Base-by-base conservation (phyloP, 2,329 filamentous ascomycete genomes). In the Aureobasidium namibiae region DNA sequence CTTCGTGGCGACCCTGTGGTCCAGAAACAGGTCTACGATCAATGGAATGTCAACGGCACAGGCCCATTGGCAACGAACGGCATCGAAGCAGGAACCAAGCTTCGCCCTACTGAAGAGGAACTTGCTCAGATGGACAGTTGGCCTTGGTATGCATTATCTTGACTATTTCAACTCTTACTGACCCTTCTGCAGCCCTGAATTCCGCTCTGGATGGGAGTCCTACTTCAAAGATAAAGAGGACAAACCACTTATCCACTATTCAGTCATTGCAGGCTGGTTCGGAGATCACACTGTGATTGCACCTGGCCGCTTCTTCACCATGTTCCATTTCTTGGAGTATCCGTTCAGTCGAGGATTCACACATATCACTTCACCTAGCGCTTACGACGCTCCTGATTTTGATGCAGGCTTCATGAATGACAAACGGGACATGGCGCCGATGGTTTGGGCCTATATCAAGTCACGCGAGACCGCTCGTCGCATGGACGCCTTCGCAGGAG, bases 191-290 rank as follows among this genome's bases (percentile, higher is more conserved):
- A 39, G 36, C 49, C 83, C 83, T 11, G 84, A 90, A 56, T 92
- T 92, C 76, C 80, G 80, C 46, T 80, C 82, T 7, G 87, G 88
- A 2, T 92, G 88, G 87, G 84, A 92, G 66, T 85, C 82, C 57
- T 92, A 92, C 75, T 92, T 92, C 73, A 88, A 90, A 76, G 74
- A 92, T 69, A 91, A 91, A 76, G 87, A 87, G 1, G 88, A 92
- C 73, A 92, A 92, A 79, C 89, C 88, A 0, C 88, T 92, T 44
- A 92, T 92, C 88, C 89, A 92, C 69, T 92, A 92, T 74, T 91
- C 11, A 1, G 53, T 49, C 2, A 45, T 53, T 16, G 34, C 46
- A 24, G 46, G 58, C 0, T 77, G 73, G 73, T 78, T 76, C 61
- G 75, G 75, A 57, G 72, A 63, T 50, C 58, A 60, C 46, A 80